These are phyloP conservation scores for Parsonsia alboflavescens DNA, from an alignment of 257 asterid genomes.

Conservation along the genomic window DNA sequence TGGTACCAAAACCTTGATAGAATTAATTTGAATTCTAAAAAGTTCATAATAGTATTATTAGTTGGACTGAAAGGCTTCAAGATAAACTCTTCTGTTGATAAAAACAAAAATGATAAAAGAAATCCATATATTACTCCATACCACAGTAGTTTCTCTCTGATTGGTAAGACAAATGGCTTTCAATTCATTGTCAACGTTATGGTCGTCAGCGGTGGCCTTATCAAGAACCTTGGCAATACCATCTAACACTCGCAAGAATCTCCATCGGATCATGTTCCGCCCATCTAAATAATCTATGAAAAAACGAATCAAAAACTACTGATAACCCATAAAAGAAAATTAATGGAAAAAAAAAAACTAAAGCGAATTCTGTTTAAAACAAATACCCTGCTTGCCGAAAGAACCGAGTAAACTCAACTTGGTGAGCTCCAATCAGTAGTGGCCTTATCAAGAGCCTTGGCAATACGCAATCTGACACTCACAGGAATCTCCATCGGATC, in stretches of 20 bases:
- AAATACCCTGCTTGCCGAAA: conserved; percentile 81
- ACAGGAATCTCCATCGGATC: conserved; percentile 91
- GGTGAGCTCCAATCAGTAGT: conserved; percentile 89
- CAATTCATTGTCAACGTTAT: conserved; percentile 66
- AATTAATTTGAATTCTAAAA: background rate
- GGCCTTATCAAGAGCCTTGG: conserved; percentile 86
- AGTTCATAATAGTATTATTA: too few species aligned
- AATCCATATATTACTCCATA: conserved; percentile 60
- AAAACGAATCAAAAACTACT: background rate
- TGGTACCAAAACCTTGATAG: background rate
- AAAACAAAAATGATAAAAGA: too few species aligned
- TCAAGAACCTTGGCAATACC: conserved; percentile 69
- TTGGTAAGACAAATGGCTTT: conserved; percentile 92
- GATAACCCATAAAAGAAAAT: background rate
- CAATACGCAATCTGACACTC: conserved; percentile 66
- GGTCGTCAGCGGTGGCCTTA: conserved; percentile 85
- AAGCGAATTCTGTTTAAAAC: background rate
- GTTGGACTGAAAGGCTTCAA: too few species aligned
- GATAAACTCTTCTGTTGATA: too few species aligned
- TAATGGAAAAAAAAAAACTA: background rate
- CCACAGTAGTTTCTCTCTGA: conserved; percentile 94
- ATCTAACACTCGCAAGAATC: conserved; percentile 75
- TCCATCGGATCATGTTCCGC: conserved; percentile 97
- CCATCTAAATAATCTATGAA: conserved; percentile 46
- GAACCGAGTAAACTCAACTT: conserved; percentile 83